Evolutionary conservation across 805 yeast species (phyloP).

Genomic region (Metschnikowia orientalis): DNA sequence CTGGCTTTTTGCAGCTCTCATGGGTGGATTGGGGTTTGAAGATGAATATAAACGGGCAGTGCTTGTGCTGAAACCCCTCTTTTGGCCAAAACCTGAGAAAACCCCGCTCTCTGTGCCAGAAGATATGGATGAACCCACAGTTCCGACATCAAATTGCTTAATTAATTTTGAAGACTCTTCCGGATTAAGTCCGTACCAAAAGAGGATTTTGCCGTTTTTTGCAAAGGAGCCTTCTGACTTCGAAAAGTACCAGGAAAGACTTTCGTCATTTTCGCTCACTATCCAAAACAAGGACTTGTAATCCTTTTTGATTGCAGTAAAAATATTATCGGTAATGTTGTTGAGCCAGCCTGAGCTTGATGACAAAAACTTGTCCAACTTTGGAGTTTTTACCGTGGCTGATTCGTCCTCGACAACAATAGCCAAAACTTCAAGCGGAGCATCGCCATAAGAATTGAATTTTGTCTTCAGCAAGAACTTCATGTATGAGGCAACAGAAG

Average conservation of each 20-base stretch:
- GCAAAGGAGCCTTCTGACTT: conserved; percentile 93
- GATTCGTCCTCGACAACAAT: conserved; percentile 53
- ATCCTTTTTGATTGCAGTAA: conserved; percentile 75
- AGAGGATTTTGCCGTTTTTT: conserved; percentile 81
- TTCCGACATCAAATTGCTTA: conserved; percentile 40
- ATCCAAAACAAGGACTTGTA: conserved; percentile 77
- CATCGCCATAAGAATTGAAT: conserved; percentile 88
- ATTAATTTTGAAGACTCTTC: conserved; percentile 61
- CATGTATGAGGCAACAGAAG: conserved; percentile 78
- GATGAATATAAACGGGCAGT: conserved; percentile 5
- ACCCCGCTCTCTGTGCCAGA: conserved; percentile 43
- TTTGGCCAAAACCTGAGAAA: conserved; percentile 44
- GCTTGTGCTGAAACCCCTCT: conserved; percentile 41
- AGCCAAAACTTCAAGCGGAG: conserved; percentile 91
- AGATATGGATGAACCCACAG: conserved; percentile 33
- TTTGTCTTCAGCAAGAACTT: conserved; percentile 56
- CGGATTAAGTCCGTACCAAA: conserved; percentile 90
- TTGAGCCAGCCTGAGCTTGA: conserved; percentile 94
- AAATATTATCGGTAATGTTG: conserved; percentile 92
- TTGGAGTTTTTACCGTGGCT: conserved; percentile 48
- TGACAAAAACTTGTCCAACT: conserved; percentile 79
- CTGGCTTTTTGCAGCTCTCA: conserved; percentile 57
- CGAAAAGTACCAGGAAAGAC: conserved; percentile 85
- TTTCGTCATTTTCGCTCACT: conserved; percentile 84
- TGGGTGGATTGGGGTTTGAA: conserved; percentile 67